Evolutionary conservation across 202 grass and related monocot genomes (phyloP).

Genomic region (Cymbopogon flexuosus): DNA sequence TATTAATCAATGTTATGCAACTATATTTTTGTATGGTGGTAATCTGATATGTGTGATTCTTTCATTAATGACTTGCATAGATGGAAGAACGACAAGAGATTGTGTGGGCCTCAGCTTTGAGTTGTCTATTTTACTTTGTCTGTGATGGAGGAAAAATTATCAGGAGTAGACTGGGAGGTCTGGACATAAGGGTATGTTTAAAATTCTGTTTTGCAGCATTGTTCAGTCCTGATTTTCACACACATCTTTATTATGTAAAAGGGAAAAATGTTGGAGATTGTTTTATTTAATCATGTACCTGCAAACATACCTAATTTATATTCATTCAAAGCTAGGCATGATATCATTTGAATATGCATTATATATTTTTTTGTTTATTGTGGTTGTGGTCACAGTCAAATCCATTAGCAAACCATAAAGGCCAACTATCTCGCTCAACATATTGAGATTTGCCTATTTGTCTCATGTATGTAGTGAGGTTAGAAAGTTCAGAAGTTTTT

Average conservation of each 20-base stretch:
- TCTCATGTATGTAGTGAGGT: conserved; percentile 6
- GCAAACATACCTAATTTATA: conserved; percentile 4
- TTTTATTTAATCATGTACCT: neutral
- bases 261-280: neutral
- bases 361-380: conserved; percentile 9
- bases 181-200: conserved; percentile 84
- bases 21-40: conserved; percentile 10
- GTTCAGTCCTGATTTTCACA: neutral
- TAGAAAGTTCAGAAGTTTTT: neutral
- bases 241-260: conserved; percentile 4
- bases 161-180: conserved; percentile 74
- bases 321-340: neutral
- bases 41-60: neutral
- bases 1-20: neutral
- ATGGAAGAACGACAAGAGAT: conserved; percentile 93
- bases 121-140: conserved; percentile 97
- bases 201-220: conserved; percentile 20
- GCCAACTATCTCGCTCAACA: neutral
- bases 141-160: conserved; percentile 92
- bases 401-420: neutral
- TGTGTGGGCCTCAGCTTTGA: conserved; percentile 94
- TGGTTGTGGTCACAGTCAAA: neutral
- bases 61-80: conserved; percentile 38
- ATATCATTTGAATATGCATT: conserved; percentile 12
- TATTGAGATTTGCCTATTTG: conserved; percentile 6